Evolutionary conservation across 2,329 filamentous ascomycete genomes (phyloP).

Genomic region (Anisogramma anomala): DNA sequence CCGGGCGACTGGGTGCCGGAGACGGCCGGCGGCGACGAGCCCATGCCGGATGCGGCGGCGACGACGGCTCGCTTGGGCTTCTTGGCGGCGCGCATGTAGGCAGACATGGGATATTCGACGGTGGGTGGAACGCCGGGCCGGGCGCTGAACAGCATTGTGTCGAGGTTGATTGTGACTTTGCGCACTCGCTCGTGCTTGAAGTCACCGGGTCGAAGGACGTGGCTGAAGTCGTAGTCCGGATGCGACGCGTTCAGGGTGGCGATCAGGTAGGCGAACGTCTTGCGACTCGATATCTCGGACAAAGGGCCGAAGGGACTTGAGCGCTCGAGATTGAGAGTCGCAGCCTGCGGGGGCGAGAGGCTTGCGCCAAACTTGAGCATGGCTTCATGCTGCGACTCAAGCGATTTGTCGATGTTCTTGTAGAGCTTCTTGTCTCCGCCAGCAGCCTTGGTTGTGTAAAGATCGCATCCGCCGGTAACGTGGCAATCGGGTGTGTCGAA

Average conservation of each 20-base stretch:
- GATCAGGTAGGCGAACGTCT: conserved; percentile 92
- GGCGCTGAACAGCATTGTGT: conserved; percentile 78
- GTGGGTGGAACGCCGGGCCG: conserved; percentile 46
- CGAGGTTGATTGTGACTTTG: conserved; percentile 74
- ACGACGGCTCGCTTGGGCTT: conserved; percentile 28
- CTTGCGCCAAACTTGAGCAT: conserved; percentile 77
- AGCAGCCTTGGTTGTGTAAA: conserved; percentile 95
- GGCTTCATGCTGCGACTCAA: conserved; percentile 84
- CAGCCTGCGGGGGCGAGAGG: conserved; percentile 69
- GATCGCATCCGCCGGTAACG: conserved; percentile 84
- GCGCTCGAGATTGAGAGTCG: conserved; percentile 62
- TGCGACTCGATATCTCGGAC: conserved; percentile 74
- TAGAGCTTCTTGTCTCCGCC: conserved; percentile 95
- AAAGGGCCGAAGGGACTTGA: conserved; percentile 88
- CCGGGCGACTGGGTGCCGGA: conserved; percentile 30
- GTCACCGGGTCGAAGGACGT: conserved; percentile 77
- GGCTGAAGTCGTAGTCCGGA: conserved; percentile 93
- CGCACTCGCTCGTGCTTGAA: conserved; percentile 77
- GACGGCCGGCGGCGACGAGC: conserved; percentile 31
- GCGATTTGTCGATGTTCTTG: conserved; percentile 82
- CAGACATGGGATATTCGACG: conserved; percentile 32
- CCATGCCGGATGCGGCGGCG: conserved; percentile 29
- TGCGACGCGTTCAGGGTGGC: conserved; percentile 94
- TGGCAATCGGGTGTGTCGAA: conserved; percentile 91
- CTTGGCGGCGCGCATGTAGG: conserved; percentile 26